Conservation (phyloP, 2,329 filamentous ascomycete genomes). For the Pezicula carpinea region DNA sequence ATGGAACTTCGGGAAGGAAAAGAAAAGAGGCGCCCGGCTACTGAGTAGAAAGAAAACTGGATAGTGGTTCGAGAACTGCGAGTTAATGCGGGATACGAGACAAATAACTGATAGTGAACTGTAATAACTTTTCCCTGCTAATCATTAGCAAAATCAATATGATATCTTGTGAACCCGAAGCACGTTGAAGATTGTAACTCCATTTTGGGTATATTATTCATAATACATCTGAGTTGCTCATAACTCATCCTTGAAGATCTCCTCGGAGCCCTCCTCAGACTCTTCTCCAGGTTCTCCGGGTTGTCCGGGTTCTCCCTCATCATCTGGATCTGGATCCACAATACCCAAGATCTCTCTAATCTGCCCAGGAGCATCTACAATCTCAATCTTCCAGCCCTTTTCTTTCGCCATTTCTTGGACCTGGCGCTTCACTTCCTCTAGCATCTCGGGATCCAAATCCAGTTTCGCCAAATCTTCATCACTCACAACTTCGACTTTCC, state of each 20-base stretch:
- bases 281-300: slow-evolving; percentile 51
- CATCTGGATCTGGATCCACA: slow-evolving; percentile 47
- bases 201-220: too few species aligned
- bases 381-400: slow-evolving; percentile 71
- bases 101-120: too few species aligned
- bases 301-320: slow-evolving; percentile 40
- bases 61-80: too few species aligned
- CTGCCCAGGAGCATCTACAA: slow-evolving; percentile 59
- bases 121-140: too few species aligned
- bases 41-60: too few species aligned
- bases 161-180: too few species aligned
- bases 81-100: too few species aligned
- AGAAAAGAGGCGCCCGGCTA: too few species aligned
- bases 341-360: slow-evolving; percentile 64
- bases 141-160: too few species aligned
- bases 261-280: slow-evolving; percentile 37
- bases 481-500: slow-evolving; percentile 35
- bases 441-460: slow-evolving; percentile 46
- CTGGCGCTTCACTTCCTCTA: slow-evolving; percentile 63
- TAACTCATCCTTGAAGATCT: slow-evolving; percentile 47
- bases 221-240: slow-evolving; percentile 17
- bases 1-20: too few species aligned
- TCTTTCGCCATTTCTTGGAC: slow-evolving; percentile 63
- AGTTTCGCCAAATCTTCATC: slow-evolving; percentile 63
- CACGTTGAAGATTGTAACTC: too few species aligned